A percentile compares a stretch with the other conserved stretches of the same genome.
These are phyloP conservation scores for Arctium minus DNA, from an alignment of 129 eudicot species.

Conservation along the genomic window DNA sequence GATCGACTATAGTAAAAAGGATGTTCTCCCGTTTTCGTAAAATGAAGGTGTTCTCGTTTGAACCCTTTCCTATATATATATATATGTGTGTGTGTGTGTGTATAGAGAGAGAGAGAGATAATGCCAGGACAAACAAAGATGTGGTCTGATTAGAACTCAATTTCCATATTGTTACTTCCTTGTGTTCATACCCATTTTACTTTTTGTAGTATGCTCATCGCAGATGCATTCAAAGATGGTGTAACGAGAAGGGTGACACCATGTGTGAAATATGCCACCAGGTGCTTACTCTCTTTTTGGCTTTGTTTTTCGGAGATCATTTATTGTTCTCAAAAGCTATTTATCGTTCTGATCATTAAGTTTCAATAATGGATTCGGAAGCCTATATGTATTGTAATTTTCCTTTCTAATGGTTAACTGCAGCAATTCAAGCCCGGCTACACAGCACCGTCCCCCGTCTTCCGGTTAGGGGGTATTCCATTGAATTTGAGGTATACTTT, in stretches of 20 bases:
- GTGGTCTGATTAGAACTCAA: too few species aligned
- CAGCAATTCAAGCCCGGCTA: constrained; percentile 91
- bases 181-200: constrained; percentile 14
- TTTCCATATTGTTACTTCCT: not conserved
- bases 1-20: too few species aligned
- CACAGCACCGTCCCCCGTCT: constrained; percentile 80
- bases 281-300: constrained; percentile 35
- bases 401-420: constrained; percentile 15
- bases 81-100: too few species aligned
- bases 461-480: constrained; percentile 64
- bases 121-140: too few species aligned
- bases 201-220: constrained; percentile 96
- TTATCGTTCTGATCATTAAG: not conserved
- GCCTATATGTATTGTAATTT: not conserved
- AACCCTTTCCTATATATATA: too few species aligned
- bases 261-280: constrained; percentile 93
- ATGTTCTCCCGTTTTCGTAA: too few species aligned
- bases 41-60: too few species aligned
- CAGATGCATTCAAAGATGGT: constrained; percentile 92
- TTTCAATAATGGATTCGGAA: constrained; percentile 4
- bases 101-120: too few species aligned
- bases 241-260: constrained; percentile 96
- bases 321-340: not conserved
- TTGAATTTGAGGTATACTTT: constrained; percentile 68
- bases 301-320: not conserved